Evolutionary conservation across 2,329 filamentous ascomycete genomes (phyloP).

Genomic region (Pseudogymnoascus sp.): DNA sequence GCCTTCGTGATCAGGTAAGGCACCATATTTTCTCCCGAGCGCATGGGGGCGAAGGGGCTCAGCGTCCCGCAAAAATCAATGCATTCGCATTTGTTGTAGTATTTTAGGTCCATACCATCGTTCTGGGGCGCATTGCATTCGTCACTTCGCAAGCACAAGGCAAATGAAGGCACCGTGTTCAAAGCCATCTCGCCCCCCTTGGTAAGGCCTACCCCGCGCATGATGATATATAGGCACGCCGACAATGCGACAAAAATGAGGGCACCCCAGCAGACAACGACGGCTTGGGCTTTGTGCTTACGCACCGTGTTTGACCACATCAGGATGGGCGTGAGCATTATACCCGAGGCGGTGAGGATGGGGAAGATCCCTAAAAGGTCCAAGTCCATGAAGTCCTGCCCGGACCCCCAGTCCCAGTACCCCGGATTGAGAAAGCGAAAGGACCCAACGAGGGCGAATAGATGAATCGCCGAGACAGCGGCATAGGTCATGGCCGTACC

Average conservation of each 20-base stretch:
- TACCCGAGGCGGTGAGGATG: conserved; percentile 12
- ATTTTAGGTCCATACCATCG: neutral
- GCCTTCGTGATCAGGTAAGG: neutral
- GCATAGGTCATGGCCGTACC: conserved; percentile 13
- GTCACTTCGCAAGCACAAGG: neutral
- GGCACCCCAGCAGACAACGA: conserved; percentile 13
- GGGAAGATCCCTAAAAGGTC: conserved; percentile 12
- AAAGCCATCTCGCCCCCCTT: conserved; percentile 10
- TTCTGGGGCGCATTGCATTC: neutral
- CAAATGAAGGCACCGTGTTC: neutral
- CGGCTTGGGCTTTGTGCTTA: conserved; percentile 10
- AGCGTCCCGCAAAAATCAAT: conserved; percentile 14
- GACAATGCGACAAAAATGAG: conserved; percentile 5
- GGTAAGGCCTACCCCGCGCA: conserved; percentile 7
- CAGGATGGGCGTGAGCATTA: conserved; percentile 14
- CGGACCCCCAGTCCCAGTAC: neutral
- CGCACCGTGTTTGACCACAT: conserved; percentile 13
- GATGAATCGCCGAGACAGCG: conserved; percentile 10
- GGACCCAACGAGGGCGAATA: conserved; percentile 7
- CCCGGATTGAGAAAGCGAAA: neutral
- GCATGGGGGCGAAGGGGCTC: conserved; percentile 11
- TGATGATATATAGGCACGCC: conserved; percentile 11
- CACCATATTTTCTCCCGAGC: conserved; percentile 10
- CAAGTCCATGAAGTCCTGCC: neutral
- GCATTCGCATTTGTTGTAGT: neutral